phyloP scores from a whole-genome alignment of 192 early-diverging fungal genomes.

The Piromyces finnis region DNA sequence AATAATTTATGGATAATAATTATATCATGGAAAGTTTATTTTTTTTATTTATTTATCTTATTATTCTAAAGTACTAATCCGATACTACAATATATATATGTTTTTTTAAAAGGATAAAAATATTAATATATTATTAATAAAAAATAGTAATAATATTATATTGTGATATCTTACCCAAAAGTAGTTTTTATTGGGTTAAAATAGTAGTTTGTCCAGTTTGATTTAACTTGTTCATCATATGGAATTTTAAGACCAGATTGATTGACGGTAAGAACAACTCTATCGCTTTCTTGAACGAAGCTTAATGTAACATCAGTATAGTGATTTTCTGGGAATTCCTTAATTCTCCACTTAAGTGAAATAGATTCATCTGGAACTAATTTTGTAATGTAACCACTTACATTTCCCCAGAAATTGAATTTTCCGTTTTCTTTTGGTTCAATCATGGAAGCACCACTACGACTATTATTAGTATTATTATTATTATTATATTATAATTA shows the following conservation, averaged over 20 bases:
- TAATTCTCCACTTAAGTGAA: neutral
- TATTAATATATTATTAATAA: no score
- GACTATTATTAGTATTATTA: neutral
- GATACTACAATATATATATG: neutral
- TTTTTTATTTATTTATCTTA: neutral
- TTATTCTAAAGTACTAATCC: neutral
- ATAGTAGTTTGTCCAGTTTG: neutral
- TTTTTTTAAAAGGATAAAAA: no score
- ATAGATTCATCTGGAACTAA: neutral
- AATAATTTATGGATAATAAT: neutral
- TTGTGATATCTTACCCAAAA: neutral
- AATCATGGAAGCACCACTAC: neutral
- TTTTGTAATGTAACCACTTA: neutral
- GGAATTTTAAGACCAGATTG: neutral
- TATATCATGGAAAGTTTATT: neutral
- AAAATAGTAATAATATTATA: no score
- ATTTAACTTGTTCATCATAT: neutral
- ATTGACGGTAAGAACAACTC: neutral
- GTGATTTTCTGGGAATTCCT: neutral
- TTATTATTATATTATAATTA: no score
- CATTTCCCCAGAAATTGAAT: neutral
- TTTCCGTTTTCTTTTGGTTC: neutral
- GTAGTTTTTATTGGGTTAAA: neutral
- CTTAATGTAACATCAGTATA: neutral
- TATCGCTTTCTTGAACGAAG: neutral